Evolutionary conservation across 352 stramenopile species (phyloP), one percentile per base, ranked within the genome.

Genomic region (Saprolegnia diclina): DNA sequence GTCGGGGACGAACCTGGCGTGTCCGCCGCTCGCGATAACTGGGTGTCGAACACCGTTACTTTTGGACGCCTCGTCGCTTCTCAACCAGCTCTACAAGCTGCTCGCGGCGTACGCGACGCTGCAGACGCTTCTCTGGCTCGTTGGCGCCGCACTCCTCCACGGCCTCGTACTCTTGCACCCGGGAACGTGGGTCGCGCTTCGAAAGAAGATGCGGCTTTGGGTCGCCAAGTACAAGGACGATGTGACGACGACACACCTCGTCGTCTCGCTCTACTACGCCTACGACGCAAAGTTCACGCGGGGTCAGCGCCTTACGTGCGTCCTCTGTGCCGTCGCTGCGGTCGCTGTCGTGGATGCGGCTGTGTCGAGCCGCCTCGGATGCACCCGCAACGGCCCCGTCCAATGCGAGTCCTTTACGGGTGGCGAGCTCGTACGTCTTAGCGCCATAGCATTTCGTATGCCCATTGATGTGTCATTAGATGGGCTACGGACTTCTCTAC

Each of bases 261-360:
- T 79, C 21, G 71, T 87, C 16, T 92, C 85, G 13, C 45, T 92
- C 0, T 56, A 66, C 0, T 56, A 74, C 38, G 73, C 64, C 2
- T 92, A 81, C 56, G 85, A 92, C 56, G 62, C 72, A 26, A 87
- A 88, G 55, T 73, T 87, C 59, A 91, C 82, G 6, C 80, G 85
- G 21, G 19, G 53, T 0, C 82, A 92, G 66, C 82, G 85, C 1
- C 54, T 87, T 10, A 73, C 74, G 18, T 82, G 75, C 52, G 67
- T 91, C 1, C 65, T 88, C 5, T 85, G 80, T 40, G 75, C 75
- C 0, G 53, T 80, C 42, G 53, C 76, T 18, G 79, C 80, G 11
- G 77, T 82, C 7, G 71, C 89, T 0, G 79, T 77, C 19, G 75
- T 86, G 0, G 85, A 80, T 65, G 72, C 76, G 0, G 68, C 75